Evolutionary conservation across 169 alveolate species (phyloP).

Genomic region (Plasmodium sp.): DNA sequence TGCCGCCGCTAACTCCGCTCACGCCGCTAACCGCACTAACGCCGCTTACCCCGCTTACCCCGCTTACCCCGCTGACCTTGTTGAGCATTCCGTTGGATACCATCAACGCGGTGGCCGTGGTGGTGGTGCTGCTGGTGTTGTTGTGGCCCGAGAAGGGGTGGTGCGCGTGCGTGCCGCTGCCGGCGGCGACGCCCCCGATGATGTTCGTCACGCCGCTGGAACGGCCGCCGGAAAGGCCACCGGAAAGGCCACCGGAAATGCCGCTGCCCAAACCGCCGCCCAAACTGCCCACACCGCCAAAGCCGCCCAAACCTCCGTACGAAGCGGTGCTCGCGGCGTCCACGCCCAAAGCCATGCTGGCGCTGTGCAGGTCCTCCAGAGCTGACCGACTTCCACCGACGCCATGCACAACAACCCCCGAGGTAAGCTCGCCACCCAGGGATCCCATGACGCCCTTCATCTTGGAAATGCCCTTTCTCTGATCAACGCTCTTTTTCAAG

Average conservation of each 20-base stretch:
- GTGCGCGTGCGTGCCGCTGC: background rate
- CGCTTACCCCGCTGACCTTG: no score
- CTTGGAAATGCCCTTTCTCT: background rate
- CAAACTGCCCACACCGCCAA: background rate
- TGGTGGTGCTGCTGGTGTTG: background rate
- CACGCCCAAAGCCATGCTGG: background rate
- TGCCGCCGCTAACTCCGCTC: background rate
- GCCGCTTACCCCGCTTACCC: no score
- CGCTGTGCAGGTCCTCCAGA: background rate
- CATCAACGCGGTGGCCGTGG: constrained; percentile 3
- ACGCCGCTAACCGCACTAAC: background rate
- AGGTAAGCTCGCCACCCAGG: background rate
- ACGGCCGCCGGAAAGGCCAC: background rate
- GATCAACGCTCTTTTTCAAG: background rate
- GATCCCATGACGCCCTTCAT: background rate
- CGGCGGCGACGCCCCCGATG: background rate
- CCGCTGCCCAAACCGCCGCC: no score
- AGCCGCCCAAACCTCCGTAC: background rate
- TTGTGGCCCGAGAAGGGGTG: background rate
- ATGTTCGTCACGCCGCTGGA: background rate
- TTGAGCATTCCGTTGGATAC: background rate
- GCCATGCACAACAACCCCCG: background rate
- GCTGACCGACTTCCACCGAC: background rate
- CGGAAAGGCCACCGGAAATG: no score
- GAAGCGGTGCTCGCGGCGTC: background rate